Evolutionary conservation across 768 basidiomycete genomes (phyloP), one percentile per base, ranked within the genome.

Genomic region (Amanita pallidorosea): DNA sequence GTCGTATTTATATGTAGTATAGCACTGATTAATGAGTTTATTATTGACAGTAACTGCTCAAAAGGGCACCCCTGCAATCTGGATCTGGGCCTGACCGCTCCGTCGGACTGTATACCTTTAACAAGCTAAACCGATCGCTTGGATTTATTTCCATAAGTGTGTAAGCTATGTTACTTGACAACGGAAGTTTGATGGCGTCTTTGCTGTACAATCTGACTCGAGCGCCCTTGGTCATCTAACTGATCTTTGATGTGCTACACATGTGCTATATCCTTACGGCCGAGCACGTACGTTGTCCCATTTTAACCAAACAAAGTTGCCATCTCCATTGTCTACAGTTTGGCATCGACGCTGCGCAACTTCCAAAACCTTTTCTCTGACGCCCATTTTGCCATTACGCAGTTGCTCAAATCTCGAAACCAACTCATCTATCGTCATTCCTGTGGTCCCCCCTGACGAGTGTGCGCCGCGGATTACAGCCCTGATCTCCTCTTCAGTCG

Each of bases 351-450:
- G 81, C 51, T 69, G 60, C 11, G 87, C 74, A 43, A 96, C 80
- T 56, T 93, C 91, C 33, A 77, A 56, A 18, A 95, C 71, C 67
- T 93, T 96, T 58, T 83, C 82, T 58, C 66, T 70, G 2, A 89
- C 79, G 23, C 88, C 89, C 42, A 70, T 61, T 66, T 80, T 80
- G 25, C 75, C 70, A 55, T 67, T 60, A 27, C 73, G 71, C 44
- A 75, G 54, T 25, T 70, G 65, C 36, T 73, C 66, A 54, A 81
- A 81, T 60, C 73, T 73, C 22, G 71, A 65, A 5, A 88, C 58
- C 40, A 93, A 63, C 58, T 92, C 88, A 33, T 79, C 70, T 48
- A 77, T 61, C 7, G 74, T 83, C 23, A 86, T 57, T 17, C 79
- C 79, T 54, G 77, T 79, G 20, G 72, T 74, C 17, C 82, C 83